Evolutionary conservation across 225 moss, liverwort and hornwort species (phyloP).

Genomic region (Straminergon stramineum): DNA sequence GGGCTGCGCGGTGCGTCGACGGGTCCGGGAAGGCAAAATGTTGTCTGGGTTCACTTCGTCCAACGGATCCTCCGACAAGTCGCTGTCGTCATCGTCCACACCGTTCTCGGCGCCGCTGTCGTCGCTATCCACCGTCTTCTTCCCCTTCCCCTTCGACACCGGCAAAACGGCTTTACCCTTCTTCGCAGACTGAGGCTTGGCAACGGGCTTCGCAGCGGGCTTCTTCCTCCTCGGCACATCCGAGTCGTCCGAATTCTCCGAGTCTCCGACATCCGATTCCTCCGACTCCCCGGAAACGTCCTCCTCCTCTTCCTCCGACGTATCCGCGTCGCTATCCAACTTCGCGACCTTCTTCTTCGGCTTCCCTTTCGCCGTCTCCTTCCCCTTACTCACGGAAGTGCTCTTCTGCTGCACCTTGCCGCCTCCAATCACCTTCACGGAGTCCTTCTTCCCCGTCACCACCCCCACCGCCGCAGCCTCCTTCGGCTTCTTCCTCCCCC

Average conservation of each 20-base stretch:
- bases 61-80: slow-evolving; percentile 58
- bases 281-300: slow-evolving; percentile 40
- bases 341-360: slow-evolving; percentile 34
- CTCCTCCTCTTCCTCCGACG: slow-evolving; percentile 36
- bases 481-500: slow-evolving; percentile 36
- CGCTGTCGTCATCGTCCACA: slow-evolving; percentile 41
- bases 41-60: slow-evolving; percentile 67
- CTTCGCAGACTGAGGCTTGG: slow-evolving; percentile 18
- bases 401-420: slow-evolving; percentile 22
- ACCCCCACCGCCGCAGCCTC: slow-evolving; percentile 1
- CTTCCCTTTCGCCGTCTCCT: slow-evolving; percentile 17
- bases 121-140: slow-evolving; percentile 28
- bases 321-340: slow-evolving; percentile 44
- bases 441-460: slow-evolving; percentile 10
- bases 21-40: slow-evolving; percentile 51
- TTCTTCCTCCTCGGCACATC: slow-evolving; percentile 17
- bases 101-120: slow-evolving; percentile 32
- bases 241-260: slow-evolving; percentile 21
- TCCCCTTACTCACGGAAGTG: slow-evolving; percentile 25
- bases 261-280: slow-evolving; percentile 30
- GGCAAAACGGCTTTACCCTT: slow-evolving; percentile 25
- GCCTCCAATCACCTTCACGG: not conserved
- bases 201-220: slow-evolving; percentile 17
- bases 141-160: slow-evolving; percentile 30
- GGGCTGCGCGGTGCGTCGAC: slow-evolving; percentile 51